Percentiles rank a stretch among this genome's conserved stretches.
These are phyloP conservation scores for Ophiostoma sp. DNA, from an alignment of 2,329 filamentous ascomycete species.

Conservation along the genomic window DNA sequence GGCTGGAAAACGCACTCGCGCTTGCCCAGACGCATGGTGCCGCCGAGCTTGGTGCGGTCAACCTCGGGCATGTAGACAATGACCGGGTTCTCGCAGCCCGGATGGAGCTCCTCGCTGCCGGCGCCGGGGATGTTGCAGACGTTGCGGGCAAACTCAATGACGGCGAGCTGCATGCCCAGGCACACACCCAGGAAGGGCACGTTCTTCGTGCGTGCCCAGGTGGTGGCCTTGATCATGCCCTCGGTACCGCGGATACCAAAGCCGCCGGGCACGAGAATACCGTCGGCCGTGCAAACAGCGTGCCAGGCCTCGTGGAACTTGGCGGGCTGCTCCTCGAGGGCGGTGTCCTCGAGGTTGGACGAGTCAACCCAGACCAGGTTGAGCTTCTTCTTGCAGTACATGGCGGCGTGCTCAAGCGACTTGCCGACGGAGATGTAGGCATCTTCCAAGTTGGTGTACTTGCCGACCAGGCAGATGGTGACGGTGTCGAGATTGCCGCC, in stretches of 20 bases:
- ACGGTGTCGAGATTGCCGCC: slow-evolving; percentile 63
- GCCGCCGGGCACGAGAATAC: slow-evolving; percentile 70
- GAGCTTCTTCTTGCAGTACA: slow-evolving; percentile 79
- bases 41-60: slow-evolving; percentile 64
- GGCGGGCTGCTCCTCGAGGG: slow-evolving; percentile 61
- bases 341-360: slow-evolving; percentile 73
- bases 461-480: slow-evolving; percentile 84
- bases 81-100: slow-evolving; percentile 63
- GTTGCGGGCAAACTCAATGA: slow-evolving; percentile 83
- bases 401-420: slow-evolving; percentile 85
- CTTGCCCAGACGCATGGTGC: slow-evolving; percentile 75
- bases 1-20: slow-evolving; percentile 70
- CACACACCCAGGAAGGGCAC: slow-evolving; percentile 87
- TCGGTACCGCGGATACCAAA: slow-evolving; percentile 81
- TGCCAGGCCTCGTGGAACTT: slow-evolving; percentile 87
- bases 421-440: slow-evolving; percentile 78
- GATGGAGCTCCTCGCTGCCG: slow-evolving; percentile 57
- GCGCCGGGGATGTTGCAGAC: slow-evolving; percentile 63
- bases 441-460: slow-evolving; percentile 83
- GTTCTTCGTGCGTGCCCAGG: slow-evolving; percentile 80
- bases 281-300: slow-evolving; percentile 67
- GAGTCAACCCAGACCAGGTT: slow-evolving; percentile 84
- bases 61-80: slow-evolving; percentile 91
- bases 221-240: slow-evolving; percentile 86
- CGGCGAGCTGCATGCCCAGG: slow-evolving; percentile 88